phyloP scores from a whole-genome alignment of 345 rosid species.

The Gossypium bickii region DNA sequence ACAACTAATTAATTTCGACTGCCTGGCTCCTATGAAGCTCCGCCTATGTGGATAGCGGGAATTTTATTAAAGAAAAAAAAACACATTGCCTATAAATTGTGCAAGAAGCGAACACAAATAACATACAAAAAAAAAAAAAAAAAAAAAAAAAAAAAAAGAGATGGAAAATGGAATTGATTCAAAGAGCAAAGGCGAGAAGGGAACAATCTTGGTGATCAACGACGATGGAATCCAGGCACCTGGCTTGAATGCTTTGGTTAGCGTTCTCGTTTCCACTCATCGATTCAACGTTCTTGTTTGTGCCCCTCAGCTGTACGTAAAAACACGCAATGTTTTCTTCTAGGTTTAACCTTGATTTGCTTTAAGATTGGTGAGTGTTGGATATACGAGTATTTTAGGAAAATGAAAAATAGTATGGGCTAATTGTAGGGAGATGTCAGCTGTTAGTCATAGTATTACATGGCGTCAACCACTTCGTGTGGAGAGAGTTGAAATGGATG shows the following conservation, averaged over 20 bases:
- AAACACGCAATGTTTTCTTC: not conserved
- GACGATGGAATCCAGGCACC: conserved; percentile 90
- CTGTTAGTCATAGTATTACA: conserved; percentile 72
- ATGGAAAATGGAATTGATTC: not conserved
- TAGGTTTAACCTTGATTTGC: not conserved
- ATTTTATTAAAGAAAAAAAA: no score
- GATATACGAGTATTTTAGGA: no score
- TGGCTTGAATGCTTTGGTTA: conserved; percentile 60
- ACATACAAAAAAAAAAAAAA: no score
- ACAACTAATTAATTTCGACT: no score
- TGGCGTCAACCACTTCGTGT: conserved; percentile 66
- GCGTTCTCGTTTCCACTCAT: conserved; percentile 59
- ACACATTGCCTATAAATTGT: no score
- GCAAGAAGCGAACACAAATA: no score
- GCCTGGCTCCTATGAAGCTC: no score
- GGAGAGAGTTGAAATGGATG: conserved; percentile 48
- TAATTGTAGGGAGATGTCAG: conserved; percentile 66
- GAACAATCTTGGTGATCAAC: conserved; percentile 66
- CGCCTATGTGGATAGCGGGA: no score
- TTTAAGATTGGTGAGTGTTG: no score
- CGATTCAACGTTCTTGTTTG: conserved; percentile 67
- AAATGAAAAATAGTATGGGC: no score
- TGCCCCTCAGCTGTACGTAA: conserved; percentile 40
- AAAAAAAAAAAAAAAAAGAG: no score
- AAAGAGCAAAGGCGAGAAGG: conserved; percentile 14